Conservation (phyloP, 2,329 filamentous ascomycete species). For the Fusarium sp. region DNA sequence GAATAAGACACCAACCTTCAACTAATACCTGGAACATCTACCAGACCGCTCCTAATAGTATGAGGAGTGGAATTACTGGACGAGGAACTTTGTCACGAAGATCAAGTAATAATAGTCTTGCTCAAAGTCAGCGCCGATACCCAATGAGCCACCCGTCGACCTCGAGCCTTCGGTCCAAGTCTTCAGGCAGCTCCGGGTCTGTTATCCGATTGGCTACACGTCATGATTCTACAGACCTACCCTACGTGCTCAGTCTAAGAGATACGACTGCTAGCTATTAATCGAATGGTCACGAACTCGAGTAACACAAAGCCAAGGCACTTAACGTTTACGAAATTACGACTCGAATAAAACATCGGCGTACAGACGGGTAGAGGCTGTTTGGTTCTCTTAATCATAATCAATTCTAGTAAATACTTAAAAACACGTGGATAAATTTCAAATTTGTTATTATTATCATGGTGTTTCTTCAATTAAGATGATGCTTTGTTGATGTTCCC, state of each 20-base stretch:
- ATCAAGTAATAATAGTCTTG: constrained; percentile 56
- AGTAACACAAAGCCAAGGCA: constrained; percentile 11
- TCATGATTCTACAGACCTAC: constrained; percentile 50
- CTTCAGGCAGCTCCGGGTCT: constrained; percentile 55
- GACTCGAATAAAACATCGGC: constrained; percentile 29
- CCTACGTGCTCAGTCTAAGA: constrained; percentile 54
- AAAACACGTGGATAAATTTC: not conserved
- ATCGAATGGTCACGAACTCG: constrained; percentile 6
- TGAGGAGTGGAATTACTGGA: constrained; percentile 57
- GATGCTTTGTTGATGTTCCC: not conserved
- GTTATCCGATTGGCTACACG: constrained; percentile 62
- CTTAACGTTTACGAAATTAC: constrained; percentile 44
- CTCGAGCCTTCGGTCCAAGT: constrained; percentile 55
- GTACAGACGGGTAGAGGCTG: constrained; percentile 14
- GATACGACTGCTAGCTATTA: constrained; percentile 49
- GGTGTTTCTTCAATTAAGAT: not conserved
- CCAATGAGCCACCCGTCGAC: constrained; percentile 54
- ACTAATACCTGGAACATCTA: constrained; percentile 59
- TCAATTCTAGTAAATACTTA: constrained; percentile 26
- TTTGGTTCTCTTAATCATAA: constrained; percentile 43
- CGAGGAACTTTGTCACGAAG: constrained; percentile 50
- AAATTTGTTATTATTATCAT: not conserved
- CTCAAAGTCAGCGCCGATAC: constrained; percentile 58
- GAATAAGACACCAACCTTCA: constrained; percentile 56
- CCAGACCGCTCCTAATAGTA: constrained; percentile 66